Base-by-base conservation (phyloP, 2,329 filamentous ascomycete species). In the Corniculantispora saksenae region DNA sequence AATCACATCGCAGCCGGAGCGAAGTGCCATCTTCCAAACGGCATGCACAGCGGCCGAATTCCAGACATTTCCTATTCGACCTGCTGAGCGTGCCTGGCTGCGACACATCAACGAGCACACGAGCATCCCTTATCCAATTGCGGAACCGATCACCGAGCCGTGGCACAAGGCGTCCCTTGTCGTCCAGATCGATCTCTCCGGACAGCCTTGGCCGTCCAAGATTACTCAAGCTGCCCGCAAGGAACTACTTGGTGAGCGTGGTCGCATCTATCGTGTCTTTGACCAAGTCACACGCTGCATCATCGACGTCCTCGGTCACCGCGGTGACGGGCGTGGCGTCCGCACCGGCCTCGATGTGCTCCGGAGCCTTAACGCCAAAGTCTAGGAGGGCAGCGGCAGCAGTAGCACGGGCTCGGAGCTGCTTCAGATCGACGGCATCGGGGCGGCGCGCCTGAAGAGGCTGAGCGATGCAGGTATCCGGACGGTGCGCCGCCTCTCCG, bases 331-430 rank as follows among this genome's bases (percentile, higher is more conserved):
- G 0, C 76, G 87, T 5, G 85, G 90, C 2, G 83, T 88, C 1
- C 85, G 85, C 32, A 88, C 89, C 67, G 90, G 90, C 7, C 83
- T 98, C 1, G 91, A 94, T 72, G 83, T 98, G 7, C 85, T 90
- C 56, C 85, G 94, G 64, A 93, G 92, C 68, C 79, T 98, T 60
- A 85, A 87, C 25, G 91, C 93, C 2, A 86, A 85, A 1, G 82
- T 83, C 1, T 97, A 94, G 95, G 95, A 99, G 72, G 88, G 91
- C 40, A 91, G 89, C 2, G 89, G 91, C 40, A 91, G 89, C 2
- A n/a, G n/a, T n/a, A n/a, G n/a, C n/a, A n/a, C n/a, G n/a, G 86
- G 91, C 0, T 82, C 90, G 25, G 91, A 97, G 69, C 84, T 99
- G 72, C 90, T 91, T 66, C 94, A 98, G 74, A 84, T 99, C 1